Evolutionary conservation across 257 asterid species (phyloP).

Genomic region (Jacaranda copaia): DNA sequence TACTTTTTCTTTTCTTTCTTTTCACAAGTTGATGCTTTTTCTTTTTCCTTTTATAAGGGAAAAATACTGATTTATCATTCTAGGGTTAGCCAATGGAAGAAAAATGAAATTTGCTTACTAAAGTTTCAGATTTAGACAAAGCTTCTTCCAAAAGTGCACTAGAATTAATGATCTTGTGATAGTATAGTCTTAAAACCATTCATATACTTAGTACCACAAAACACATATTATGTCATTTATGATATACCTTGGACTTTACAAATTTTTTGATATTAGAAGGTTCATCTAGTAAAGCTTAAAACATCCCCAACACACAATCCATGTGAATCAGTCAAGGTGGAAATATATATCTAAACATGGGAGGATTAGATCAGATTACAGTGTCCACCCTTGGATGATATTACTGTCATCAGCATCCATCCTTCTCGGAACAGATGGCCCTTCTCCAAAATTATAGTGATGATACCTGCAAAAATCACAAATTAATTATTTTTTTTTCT

Average conservation of each 20-base stretch:
- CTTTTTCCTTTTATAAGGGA: too few species aligned
- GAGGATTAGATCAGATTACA: slow-evolving; percentile 35
- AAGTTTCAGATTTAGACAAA: too few species aligned
- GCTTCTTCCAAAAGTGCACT: not conserved
- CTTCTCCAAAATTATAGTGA: slow-evolving; percentile 70
- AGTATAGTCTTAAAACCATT: not conserved
- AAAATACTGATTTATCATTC: too few species aligned
- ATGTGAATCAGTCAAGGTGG: not conserved
- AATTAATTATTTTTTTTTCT: not conserved
- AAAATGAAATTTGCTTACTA: too few species aligned
- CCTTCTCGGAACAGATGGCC: slow-evolving; percentile 65
- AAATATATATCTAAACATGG: not conserved
- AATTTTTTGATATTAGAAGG: slow-evolving; percentile 23
- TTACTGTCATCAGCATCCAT: slow-evolving; percentile 57
- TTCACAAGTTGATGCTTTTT: too few species aligned
- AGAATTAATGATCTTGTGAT: too few species aligned
- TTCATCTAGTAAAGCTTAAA: slow-evolving; percentile 21
- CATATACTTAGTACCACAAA: not conserved
- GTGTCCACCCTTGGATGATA: slow-evolving; percentile 74
- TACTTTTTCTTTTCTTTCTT: too few species aligned
- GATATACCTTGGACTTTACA: slow-evolving; percentile 33
- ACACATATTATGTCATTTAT: not conserved
- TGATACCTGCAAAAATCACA: slow-evolving; percentile 56
- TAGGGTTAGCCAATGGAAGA: too few species aligned
- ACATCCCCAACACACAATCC: not conserved